Base-by-base conservation (phyloP, 2,329 filamentous ascomycete species). In the Cytospora schulzeri region DNA sequence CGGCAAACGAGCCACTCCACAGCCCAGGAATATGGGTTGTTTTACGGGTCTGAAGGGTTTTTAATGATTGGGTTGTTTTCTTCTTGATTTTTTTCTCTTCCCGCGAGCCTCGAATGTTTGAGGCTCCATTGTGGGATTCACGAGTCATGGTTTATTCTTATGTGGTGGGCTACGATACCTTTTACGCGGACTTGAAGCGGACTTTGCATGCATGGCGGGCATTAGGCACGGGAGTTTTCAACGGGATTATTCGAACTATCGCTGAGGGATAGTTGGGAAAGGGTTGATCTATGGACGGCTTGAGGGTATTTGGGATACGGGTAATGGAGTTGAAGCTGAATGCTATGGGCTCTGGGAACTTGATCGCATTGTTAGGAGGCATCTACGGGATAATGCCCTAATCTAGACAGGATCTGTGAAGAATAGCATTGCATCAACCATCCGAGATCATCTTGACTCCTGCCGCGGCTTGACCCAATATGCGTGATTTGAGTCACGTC, bases 341-440 rank as follows among this genome's bases (percentile, higher is more conserved):
- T 4, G 24, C 33, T 26, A 28, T 41, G 19, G 51, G 38, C 22
- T 52, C 24, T 24, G 22, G 19, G 17, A 29, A 28, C 41, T 51
- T n/a, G 29, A 22, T 26, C 52, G n/a, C 24, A 22, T 19, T 22
- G 45, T 22, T 58, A 19, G 54, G 7, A 4, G 17, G 53, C 53
- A 56, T 22, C 19, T 9, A 38, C 22, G 3, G 38, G 45, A 55
- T 66, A 66, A 63, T 66, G 64, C 64, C n/a, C 51, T 66, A 63
- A 63, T 66, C 29, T 66, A 63, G 64, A 66, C 64, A 63, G 64
- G 60, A 60, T 63, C 64, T 60, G 53, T 63, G 56, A 57, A 54
- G 22, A 41, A 54, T 51, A 52, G 60, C 60, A 59, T 53, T 58
- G 51, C 64, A 56, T 53, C 56, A 26, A 45, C 50, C 22, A 29